Conservation (phyloP, 192 early-diverging fungal species). For the Diversispora eburnea region DNA sequence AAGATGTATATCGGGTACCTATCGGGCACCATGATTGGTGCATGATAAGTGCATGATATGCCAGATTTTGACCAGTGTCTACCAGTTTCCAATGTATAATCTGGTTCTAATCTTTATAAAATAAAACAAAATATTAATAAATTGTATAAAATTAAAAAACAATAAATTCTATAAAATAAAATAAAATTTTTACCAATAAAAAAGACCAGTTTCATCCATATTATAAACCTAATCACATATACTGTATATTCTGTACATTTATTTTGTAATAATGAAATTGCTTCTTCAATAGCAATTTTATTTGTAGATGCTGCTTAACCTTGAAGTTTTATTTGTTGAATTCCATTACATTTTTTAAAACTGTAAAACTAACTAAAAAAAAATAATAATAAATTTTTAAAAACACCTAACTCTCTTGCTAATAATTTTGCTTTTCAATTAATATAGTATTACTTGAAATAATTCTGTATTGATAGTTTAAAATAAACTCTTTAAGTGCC, state of each 20-base stretch:
- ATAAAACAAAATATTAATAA: neutral
- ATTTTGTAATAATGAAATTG: neutral
- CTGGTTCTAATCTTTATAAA: neutral
- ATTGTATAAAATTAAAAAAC: constrained; percentile 15
- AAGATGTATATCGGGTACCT: too few relatives aligned
- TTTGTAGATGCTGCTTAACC: constrained; percentile 15
- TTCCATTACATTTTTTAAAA: constrained; percentile 38
- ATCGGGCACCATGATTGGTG: too few relatives aligned
- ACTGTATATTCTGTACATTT: constrained; percentile 24
- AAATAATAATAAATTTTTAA: constrained; percentile 28
- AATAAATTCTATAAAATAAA: neutral
- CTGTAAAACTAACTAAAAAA: constrained; percentile 41
- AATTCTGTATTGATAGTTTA: constrained; percentile 10
- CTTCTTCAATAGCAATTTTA: neutral
- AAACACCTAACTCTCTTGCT: neutral
- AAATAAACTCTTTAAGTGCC: constrained; percentile 32
- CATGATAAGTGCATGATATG: too few relatives aligned
- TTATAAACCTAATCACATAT: constrained; percentile 25
- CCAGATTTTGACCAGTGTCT: too few relatives aligned
- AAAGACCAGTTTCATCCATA: constrained; percentile 26
- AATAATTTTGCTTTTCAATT: constrained; percentile 17
- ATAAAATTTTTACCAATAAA: constrained; percentile 6
- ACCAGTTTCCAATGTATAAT: neutral
- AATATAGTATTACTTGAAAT: constrained; percentile 31
- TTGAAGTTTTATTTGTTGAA: constrained; percentile 25